These are phyloP conservation scores for Cucurbita moschata DNA, from an alignment of 306 rosid species.

Conservation along the genomic window DNA sequence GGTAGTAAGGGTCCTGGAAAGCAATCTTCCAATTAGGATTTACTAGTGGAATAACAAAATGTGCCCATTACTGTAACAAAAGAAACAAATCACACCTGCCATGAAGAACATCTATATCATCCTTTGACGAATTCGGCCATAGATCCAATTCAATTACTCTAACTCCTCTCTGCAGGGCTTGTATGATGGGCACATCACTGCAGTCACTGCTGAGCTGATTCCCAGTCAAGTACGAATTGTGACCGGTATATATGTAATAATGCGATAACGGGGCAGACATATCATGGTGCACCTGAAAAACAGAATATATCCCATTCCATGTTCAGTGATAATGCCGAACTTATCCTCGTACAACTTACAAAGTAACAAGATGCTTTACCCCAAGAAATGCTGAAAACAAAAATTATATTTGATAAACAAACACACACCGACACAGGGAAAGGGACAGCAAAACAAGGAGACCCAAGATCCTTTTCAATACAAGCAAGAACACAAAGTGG, in stretches of 20 bases:
- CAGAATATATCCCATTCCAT: neutral
- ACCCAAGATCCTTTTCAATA: neutral
- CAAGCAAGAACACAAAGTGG: neutral
- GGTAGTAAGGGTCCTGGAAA: constrained; percentile 72
- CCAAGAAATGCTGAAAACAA: neutral
- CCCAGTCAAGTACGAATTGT: constrained; percentile 88
- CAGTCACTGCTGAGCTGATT: constrained; percentile 96
- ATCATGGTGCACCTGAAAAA: constrained; percentile 67
- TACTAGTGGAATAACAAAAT: neutral
- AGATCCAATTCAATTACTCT: constrained; percentile 89
- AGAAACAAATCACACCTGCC: constrained; percentile 41
- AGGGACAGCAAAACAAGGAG: neutral
- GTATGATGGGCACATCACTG: constrained; percentile 69
- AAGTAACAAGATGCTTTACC: neutral
- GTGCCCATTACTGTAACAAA: neutral
- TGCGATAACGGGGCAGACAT: constrained; percentile 87
- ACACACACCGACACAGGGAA: neutral
- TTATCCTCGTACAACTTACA: too few relatives aligned
- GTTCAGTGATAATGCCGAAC: neutral
- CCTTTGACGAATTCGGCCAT: constrained; percentile 86
- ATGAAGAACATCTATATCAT: constrained; percentile 80
- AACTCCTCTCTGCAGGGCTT: constrained; percentile 71
- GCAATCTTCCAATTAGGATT: neutral
- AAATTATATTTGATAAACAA: neutral
- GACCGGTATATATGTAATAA: constrained; percentile 86